Conservation (phyloP, 805 yeast genomes). For the Yarrowia deformans region DNA sequence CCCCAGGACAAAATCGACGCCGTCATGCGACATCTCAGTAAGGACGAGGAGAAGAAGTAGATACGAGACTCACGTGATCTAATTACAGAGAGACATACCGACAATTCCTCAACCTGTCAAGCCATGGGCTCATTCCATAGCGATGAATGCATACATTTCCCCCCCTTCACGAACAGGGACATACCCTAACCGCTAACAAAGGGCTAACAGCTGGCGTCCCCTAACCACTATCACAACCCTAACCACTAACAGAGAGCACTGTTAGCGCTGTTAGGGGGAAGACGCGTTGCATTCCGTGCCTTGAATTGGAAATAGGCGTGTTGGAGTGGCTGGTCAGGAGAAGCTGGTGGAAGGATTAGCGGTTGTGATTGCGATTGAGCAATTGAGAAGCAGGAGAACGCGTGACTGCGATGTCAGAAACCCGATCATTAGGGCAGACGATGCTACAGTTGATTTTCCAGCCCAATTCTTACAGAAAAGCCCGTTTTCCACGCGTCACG, state of each 20-base stretch:
- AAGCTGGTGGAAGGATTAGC: not conserved
- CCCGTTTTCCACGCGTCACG: not conserved
- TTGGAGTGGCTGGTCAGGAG: not conserved
- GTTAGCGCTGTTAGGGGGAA: conserved; percentile 11
- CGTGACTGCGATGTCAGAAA: not conserved
- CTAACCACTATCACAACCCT: conserved; percentile 28
- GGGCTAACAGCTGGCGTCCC: not conserved
- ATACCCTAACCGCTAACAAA: conserved; percentile 16
- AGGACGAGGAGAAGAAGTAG: conserved; percentile 12
- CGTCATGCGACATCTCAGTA: conserved; percentile 51
- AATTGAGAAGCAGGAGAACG: not conserved
- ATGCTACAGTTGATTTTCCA: too few relatives aligned
- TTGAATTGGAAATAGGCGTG: not conserved
- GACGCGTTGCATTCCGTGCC: conserved; percentile 19
- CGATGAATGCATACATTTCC: not conserved
- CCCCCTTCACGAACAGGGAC: not conserved
- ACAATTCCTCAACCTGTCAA: too few relatives aligned
- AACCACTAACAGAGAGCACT: conserved; percentile 6
- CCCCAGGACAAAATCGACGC: conserved; percentile 75
- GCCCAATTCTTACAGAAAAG: too few relatives aligned
- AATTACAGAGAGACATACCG: too few relatives aligned
- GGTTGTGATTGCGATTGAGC: not conserved
- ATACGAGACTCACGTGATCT: not conserved
- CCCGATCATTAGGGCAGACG: too few relatives aligned
- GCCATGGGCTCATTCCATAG: not conserved